Base-by-base conservation (phyloP, 2,329 filamentous ascomycete genomes). In the Pseudogymnoascus sp. region DNA sequence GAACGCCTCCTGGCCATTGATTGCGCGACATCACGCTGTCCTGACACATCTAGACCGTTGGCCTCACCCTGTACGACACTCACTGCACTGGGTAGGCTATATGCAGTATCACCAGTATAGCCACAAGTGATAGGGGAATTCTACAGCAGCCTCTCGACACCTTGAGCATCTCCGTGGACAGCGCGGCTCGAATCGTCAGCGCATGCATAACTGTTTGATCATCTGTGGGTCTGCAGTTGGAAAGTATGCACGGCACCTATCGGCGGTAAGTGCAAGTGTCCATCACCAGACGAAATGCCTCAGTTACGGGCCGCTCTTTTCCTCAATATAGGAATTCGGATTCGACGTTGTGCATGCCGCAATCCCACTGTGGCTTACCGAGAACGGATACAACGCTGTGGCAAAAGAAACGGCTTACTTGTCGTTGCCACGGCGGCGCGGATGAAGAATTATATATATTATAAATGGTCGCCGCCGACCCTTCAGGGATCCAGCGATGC, bases 391-490 rank as follows among this genome's bases (percentile, higher is more conserved):
- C 51, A 26, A 57, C 51, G 51, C 51, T 57, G 51, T 57, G 51
- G 51, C 29, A 12, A 57, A 57, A n/a, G 31, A 51, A n/a, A 16
- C 51, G n/a, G 26, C 18, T 18, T 36, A 34, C 51, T 21, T 21
- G 51, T 4, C 51, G 23, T 57, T 34, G 51, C 51, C 51, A 57
- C 51, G 51, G 29, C 51, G 51, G 51, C 26, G 10, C 4, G 34
- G 51, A 21, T 34, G 51, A 57, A 57, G 51, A 57, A 57, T 18
- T 57, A 57, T 57, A 57, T 57, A 57, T 34, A 57, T 57, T 57
- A 57, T 57, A 57, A 34, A 57, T 57, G 51, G n/a, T 4, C 14
- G 23, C 51, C 26, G 47, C 42, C 12, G 16, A 14, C 47, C 29
- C 51, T 57, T 34, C 51, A 57, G 51, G 51, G 51, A 57, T 57